phyloP scores from a whole-genome alignment of 2,329 filamentous ascomycete species.

The Penicillium sp. region DNA sequence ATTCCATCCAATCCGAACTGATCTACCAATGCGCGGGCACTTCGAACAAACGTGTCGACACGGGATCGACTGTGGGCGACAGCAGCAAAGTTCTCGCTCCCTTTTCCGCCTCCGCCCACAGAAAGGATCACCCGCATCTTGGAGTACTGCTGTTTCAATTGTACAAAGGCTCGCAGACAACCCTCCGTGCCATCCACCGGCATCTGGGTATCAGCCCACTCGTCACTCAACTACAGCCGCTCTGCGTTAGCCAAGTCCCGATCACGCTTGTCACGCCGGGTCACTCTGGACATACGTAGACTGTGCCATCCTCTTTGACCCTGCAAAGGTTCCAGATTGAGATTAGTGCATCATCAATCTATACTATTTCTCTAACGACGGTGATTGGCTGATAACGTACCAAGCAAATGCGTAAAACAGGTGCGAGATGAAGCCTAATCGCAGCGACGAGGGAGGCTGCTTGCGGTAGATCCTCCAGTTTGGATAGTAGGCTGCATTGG shows the following conservation, averaged over 20 bases:
- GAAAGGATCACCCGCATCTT: slow-evolving; percentile 74
- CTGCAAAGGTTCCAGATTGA: slow-evolving; percentile 40
- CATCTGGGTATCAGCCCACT: slow-evolving; percentile 71
- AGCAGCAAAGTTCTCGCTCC: slow-evolving; percentile 63
- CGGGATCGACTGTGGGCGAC: slow-evolving; percentile 61
- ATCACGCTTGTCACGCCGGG: not conserved
- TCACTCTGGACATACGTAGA: slow-evolving; percentile 60
- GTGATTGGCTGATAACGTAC: slow-evolving; percentile 37
- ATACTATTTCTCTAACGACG: slow-evolving; percentile 8
- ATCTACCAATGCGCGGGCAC: slow-evolving; percentile 65
- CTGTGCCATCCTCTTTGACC: slow-evolving; percentile 67
- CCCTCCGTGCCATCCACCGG: slow-evolving; percentile 69
- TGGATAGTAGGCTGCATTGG: slow-evolving; percentile 82
- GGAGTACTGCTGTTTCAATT: slow-evolving; percentile 67
- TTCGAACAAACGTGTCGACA: slow-evolving; percentile 68
- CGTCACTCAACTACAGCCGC: slow-evolving; percentile 65
- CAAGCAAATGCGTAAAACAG: slow-evolving; percentile 79
- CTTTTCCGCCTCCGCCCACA: slow-evolving; percentile 65
- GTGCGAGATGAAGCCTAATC: slow-evolving; percentile 73
- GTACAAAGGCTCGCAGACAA: slow-evolving; percentile 69
- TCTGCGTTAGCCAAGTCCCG: slow-evolving; percentile 4
- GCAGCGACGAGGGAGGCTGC: slow-evolving; percentile 69
- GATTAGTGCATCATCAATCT: slow-evolving; percentile 25
- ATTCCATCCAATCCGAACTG: slow-evolving; percentile 71
- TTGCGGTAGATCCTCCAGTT: slow-evolving; percentile 71